phyloP scores from a whole-genome alignment of 1,284 basidiomycete species.

The Rhizoctonia solani region DNA sequence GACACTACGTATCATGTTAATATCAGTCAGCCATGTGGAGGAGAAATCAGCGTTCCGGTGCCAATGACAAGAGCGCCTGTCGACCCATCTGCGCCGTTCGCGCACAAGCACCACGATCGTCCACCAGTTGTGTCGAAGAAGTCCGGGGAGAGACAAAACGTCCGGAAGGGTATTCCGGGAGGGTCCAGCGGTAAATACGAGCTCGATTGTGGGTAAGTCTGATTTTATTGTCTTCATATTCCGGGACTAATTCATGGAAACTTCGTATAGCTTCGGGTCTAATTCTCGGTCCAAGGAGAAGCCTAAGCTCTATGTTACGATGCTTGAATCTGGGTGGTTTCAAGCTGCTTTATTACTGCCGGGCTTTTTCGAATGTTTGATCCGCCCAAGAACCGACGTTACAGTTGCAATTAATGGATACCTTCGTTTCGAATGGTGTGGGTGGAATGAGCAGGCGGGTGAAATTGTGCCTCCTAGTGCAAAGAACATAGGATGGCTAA shows the following conservation, averaged over 20 bases:
- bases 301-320: not conserved
- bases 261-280: not conserved
- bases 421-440: conserved; percentile 27
- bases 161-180: not conserved
- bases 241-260: too few species aligned
- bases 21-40: not conserved
- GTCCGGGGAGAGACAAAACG: not conserved
- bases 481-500: conserved; percentile 19
- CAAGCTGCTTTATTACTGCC: not conserved
- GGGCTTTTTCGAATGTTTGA: not conserved
- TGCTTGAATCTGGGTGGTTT: not conserved
- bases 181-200: conserved; percentile 14
- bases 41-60: not conserved
- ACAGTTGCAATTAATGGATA: conserved; percentile 2
- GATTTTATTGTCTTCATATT: too few species aligned
- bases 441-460: not conserved
- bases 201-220: conserved; percentile 10
- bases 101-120: too few species aligned
- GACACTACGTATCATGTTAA: not conserved
- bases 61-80: not conserved
- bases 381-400: not conserved
- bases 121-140: too few species aligned
- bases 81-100: too few species aligned
- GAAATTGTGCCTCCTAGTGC: not conserved
- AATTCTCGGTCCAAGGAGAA: not conserved